Percentiles rank a stretch among this genome's conserved stretches.
phyloP scores from a whole-genome alignment of 2,329 filamentous ascomycete species.

The Fusarium mangiferae region DNA sequence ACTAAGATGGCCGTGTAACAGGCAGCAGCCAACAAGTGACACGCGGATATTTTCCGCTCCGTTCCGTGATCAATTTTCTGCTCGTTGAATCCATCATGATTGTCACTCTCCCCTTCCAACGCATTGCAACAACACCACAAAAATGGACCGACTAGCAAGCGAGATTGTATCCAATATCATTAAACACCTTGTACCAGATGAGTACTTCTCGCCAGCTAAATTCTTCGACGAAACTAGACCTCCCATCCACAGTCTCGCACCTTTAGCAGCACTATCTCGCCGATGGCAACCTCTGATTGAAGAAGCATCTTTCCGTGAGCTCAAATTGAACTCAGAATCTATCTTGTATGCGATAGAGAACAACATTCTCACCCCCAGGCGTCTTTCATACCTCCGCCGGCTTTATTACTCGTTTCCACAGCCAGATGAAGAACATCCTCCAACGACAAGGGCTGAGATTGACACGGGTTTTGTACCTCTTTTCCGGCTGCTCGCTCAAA shows the following conservation, averaged over 20 bases:
- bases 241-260: background rate
- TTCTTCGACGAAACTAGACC: background rate
- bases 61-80: background rate
- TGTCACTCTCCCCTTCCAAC: background rate
- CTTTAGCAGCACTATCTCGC: background rate
- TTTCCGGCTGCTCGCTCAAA: background rate
- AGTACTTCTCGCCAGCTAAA: background rate
- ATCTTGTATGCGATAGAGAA: background rate
- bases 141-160: background rate
- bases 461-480: background rate
- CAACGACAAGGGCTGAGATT: background rate
- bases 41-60: background rate
- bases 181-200: background rate
- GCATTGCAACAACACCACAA: too few species aligned
- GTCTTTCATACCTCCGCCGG: background rate
- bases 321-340: background rate
- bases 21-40: background rate
- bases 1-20: background rate
- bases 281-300: constrained; percentile 10
- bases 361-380: background rate
- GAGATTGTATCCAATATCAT: constrained; percentile 10
- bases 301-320: background rate
- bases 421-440: background rate
- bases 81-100: background rate
- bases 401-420: background rate